phyloP scores from a whole-genome alignment of 108 stramenopile genomes.

The Skeletonema marinoi region DNA sequence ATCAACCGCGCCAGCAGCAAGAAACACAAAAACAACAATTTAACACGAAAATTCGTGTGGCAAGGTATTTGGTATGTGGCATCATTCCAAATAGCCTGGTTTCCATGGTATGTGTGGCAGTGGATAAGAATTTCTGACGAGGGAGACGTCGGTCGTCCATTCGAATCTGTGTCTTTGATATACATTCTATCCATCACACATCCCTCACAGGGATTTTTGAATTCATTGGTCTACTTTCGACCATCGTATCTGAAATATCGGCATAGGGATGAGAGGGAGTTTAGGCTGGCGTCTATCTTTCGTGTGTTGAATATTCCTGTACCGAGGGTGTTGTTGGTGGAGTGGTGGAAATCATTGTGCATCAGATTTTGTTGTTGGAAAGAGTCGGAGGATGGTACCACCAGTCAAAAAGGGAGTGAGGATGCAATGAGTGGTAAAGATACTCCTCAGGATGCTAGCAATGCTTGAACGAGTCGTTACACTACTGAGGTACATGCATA shows the following conservation, averaged over 20 bases:
- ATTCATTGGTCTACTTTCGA: constrained; percentile 22
- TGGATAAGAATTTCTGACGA: background rate
- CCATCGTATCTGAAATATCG: constrained; percentile 21
- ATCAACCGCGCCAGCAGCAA: background rate
- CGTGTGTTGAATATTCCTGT: constrained; percentile 12
- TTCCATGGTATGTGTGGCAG: constrained; percentile 40
- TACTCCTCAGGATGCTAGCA: background rate
- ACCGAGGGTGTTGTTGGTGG: constrained; percentile 1
- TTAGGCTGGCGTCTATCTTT: constrained; percentile 13
- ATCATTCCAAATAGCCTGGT: constrained; percentile 29
- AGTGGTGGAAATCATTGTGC: constrained; percentile 10
- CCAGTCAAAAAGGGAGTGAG: background rate
- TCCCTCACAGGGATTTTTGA: constrained; percentile 23
- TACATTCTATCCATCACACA: constrained; percentile 12
- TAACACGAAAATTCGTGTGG: constrained; percentile 7
- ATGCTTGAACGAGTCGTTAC: background rate
- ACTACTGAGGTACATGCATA: too few species aligned
- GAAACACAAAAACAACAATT: background rate
- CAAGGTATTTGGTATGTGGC: constrained; percentile 43
- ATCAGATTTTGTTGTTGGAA: background rate
- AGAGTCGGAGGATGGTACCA: background rate
- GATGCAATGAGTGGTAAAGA: background rate
- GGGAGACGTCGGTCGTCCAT: background rate
- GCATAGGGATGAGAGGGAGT: constrained; percentile 8
- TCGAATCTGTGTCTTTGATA: background rate